Conservation (phyloP, 2,329 filamentous ascomycete species). For the Microdochium bolleyi region DNA sequence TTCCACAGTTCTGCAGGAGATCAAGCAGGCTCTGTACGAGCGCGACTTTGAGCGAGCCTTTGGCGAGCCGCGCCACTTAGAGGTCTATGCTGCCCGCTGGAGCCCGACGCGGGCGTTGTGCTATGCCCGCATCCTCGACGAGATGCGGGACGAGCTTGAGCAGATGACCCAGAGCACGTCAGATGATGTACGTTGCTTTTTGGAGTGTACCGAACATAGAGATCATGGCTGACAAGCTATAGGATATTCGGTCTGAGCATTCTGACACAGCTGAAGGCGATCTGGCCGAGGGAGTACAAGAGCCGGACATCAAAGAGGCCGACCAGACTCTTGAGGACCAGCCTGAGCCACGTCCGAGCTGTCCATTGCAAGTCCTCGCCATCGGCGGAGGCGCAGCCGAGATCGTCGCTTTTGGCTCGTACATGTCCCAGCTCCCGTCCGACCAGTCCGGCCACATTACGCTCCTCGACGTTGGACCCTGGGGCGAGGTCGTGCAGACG, state of each 20-base stretch:
- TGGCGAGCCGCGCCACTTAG: slow-evolving; percentile 59
- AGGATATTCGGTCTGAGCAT: too few relatives aligned
- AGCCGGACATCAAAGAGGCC: slow-evolving; percentile 1
- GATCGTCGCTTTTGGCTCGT: slow-evolving; percentile 45
- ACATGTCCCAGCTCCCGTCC: slow-evolving; percentile 20
- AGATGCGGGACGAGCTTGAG: slow-evolving; percentile 25
- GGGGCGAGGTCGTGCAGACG: slow-evolving; percentile 53
- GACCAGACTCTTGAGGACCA: slow-evolving; percentile 1
- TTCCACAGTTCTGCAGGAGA: slow-evolving; percentile 58
- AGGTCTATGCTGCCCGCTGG: slow-evolving; percentile 85
- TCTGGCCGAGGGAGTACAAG: neutral
- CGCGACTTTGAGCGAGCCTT: slow-evolving; percentile 82
- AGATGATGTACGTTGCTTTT: neutral
- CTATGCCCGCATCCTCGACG: slow-evolving; percentile 55
- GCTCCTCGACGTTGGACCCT: slow-evolving; percentile 78
- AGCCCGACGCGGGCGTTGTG: slow-evolving; percentile 78
- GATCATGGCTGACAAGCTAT: too few relatives aligned
- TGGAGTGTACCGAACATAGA: slow-evolving; percentile 1
- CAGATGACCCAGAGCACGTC: slow-evolving; percentile 11
- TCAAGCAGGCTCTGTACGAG: slow-evolving; percentile 80
- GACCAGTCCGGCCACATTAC: slow-evolving; percentile 34
- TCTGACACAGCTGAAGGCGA: slow-evolving; percentile 1
- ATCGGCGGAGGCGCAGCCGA: slow-evolving; percentile 55
- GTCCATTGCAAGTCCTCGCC: slow-evolving; percentile 31
- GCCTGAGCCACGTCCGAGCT: neutral